Evolutionary conservation across 176 grass and related monocot genomes (phyloP), one percentile per base, ranked within the genome.

Genomic region (Elymus sibiricus): DNA sequence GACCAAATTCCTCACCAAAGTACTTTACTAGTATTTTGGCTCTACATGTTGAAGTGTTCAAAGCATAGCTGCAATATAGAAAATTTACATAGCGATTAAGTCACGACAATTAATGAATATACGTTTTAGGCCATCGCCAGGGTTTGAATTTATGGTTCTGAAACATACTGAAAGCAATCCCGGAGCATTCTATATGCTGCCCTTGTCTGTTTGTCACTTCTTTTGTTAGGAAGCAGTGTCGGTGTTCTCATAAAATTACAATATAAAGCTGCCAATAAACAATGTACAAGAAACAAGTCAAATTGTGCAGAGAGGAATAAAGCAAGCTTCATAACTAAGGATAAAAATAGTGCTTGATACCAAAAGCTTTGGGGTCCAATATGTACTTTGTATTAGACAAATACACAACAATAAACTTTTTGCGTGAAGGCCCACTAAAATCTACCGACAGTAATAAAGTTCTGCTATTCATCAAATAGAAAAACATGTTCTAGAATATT

Each of bases 141-240:
- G 34, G 51, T 74, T 65, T 70, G 78, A 64, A 87, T 25, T 46
- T 21, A 81, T 70, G 44, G 37, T 21, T 25, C 82, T 39, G 47
- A 83, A 29, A 74, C 78, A 83, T 98, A 98, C 91, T 89, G 81
- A 82, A 92, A 95, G 72, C 96, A 98, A 78, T 94, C 91, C 70
- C 78, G 84, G 29, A 95, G 86, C 96, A 95, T 95, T 88, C 80
- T 95, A 73, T 98, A 95, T 86, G 90, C 91, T 88, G 74, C 90
- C 85, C 90, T 98, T 64, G 90, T 90, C 64, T 95, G 93, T 83
- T 94, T 89, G 42, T 92, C 92, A 19, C 59, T 98, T 87, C 93
- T 94, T 88, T 98, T 89, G 90, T 87, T 98, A 72, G 96, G 96
- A 85, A 98, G 93, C 67, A 98, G 88, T 77, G 91, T 94, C 8